Evolutionary conservation across 306 rosid species (phyloP), one percentile per base, ranked within the genome.

Genomic region (Cucumis cinereus): DNA sequence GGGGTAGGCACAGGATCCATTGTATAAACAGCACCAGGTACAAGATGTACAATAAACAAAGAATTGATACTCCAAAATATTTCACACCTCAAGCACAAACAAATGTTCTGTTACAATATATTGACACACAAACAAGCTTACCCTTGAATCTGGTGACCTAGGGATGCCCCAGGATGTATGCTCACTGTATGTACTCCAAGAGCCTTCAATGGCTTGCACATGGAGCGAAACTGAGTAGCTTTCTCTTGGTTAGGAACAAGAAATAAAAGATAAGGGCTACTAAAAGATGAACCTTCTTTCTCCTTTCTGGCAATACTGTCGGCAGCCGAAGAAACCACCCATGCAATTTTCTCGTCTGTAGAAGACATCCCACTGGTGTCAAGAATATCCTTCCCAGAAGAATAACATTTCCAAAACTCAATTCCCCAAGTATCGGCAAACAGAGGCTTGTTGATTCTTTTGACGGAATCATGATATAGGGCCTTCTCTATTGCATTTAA

Each of bases 61-160:
- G 3, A 47, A 49, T 24, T 40, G 24, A 9, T 47, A 68, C n/a
- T 69, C 10, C 19, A 19, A 41, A 69, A 41, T 13, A 8, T 68
- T 68, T 68, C 54, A 22, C 23, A 43, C 20, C 55, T 68, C 56
- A 22, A 23, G 35, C 36, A 11, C 12, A 68, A 43, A 41, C 74
- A 43, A 43, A 68, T 41, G 41, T 1, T 41, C 74, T 40, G 33
- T 24, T 68, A 22, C 54, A 20, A 15, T 7, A 13, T 41, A 41
- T 41, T 10, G 36, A 59, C 5, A 45, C 17, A 28, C 3, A 23
- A 40, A 26, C 55, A 57, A 74, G 73, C 33, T 83, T 88, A 82
- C 99, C 99, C 97, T 81, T 90, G 89, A 89, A 92, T 92, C 84
- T 94, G 99, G 89, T 90, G 96, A 79, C 89, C 95, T 86, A 92